Conservation (phyloP, 345 rosid species). For the Eucalyptus erythrocorys region DNA sequence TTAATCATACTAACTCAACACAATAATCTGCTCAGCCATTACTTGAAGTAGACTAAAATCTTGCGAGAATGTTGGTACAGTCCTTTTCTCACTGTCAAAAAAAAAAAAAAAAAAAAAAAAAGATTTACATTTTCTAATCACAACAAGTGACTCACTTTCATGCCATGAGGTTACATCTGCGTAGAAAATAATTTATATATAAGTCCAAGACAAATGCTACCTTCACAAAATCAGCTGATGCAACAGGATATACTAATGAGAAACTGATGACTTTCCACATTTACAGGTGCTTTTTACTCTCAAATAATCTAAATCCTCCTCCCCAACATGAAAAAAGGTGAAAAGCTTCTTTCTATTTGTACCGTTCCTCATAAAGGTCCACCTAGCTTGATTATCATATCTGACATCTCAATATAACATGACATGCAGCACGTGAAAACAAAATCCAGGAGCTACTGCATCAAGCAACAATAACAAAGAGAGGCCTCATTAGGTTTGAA, state of each 20-base stretch:
- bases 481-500: neutral
- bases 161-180: neutral
- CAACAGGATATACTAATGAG: neutral
- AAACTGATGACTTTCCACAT: neutral
- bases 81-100: neutral
- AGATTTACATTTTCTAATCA: neutral
- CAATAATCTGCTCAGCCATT: neutral
- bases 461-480: neutral
- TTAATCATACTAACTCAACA: neutral
- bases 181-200: neutral
- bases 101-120: neutral
- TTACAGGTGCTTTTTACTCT: neutral
- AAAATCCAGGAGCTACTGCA: neutral
- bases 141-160: neutral
- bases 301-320: neutral
- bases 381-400: neutral
- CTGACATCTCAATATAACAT: neutral
- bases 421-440: neutral
- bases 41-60: neutral
- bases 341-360: neutral
- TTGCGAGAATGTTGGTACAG: neutral
- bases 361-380: neutral
- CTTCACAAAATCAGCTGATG: neutral
- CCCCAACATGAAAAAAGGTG: neutral
- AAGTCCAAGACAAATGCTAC: neutral